Evolutionary conservation across 495 filamentous ascomycete species (phyloP), one percentile per base, ranked within the genome.

Genomic region (Sordaria brevicollis): DNA sequence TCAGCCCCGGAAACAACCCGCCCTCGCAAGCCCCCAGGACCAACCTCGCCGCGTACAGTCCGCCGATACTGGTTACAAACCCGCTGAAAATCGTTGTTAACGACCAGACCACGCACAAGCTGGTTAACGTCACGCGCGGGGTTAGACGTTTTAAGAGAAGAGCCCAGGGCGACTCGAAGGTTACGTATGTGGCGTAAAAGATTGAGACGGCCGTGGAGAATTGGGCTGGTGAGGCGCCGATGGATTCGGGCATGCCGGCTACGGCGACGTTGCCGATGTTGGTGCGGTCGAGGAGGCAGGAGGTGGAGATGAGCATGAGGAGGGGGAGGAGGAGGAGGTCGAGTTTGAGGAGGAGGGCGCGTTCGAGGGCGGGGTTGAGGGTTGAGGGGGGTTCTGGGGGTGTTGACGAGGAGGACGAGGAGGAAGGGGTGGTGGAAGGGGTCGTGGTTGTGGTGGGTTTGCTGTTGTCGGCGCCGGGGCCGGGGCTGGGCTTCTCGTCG

Each of bases 151-250:
- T 96, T 68, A 96, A 85, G 9, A 96, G 75, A 65, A 96, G 73
- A 73, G 94, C 93, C 33, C 91, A 93, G 36, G 91, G 76, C 0
- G 91, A 89, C 81, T 95, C 92, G 69, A 91, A 90, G 65, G 90
- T 76, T 21, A 91, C 82, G 77, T 96, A 96, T 17, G 90, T 92
- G 41, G 93, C 86, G 82, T 95, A 96, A 82, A 94, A 94, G 71
- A 94, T 88, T 29, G 88, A 87, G 1, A 95, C 83, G 10, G 86
- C 81, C 2, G 84, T 86, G 75, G 91, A 92, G 76, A 91, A 85
- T 35, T 74, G 49, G 72, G 91, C 85, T 19, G 80, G 73, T 4
- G 82, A 85, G 82, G 93, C 86, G 36, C 76, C 69, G 11, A 86
- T 78, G 54, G 84, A 83, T 19, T 74, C 70, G 33, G 78, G 72